These are phyloP conservation scores for Penicillium sp. DNA, from an alignment of 2,329 filamentous ascomycete genomes.

Conservation along the genomic window DNA sequence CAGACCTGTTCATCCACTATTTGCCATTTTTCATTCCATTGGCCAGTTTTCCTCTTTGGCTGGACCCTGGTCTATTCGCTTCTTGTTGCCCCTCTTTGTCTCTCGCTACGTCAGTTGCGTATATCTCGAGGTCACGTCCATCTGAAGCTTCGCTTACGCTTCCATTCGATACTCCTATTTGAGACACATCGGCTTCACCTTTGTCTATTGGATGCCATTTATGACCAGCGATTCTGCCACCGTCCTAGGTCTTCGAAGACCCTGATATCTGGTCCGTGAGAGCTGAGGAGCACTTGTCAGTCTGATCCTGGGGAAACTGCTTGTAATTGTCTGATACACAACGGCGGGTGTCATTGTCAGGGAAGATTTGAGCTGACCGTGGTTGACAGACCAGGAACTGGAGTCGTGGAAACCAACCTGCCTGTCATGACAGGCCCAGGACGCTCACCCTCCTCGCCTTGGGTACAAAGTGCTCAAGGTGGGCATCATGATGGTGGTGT, in stretches of 20 bases:
- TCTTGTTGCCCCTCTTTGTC: slow-evolving; percentile 19
- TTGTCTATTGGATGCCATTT: neutral
- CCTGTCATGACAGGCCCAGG: slow-evolving; percentile 35
- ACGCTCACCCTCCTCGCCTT: slow-evolving; percentile 34
- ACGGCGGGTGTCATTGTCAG: neutral
- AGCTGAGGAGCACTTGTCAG: neutral
- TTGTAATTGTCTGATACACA: neutral
- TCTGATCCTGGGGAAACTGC: neutral
- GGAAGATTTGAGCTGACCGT: slow-evolving; percentile 1
- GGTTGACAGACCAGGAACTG: neutral
- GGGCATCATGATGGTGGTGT: slow-evolving; percentile 17
- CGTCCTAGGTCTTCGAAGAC: neutral
- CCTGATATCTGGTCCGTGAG: neutral
- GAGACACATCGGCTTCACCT: neutral
- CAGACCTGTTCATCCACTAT: slow-evolving; percentile 10
- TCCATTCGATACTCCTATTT: neutral
- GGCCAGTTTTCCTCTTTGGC: slow-evolving; percentile 13
- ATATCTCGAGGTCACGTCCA: neutral
- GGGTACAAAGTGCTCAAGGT: slow-evolving; percentile 28
- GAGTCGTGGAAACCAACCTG: slow-evolving; percentile 20
- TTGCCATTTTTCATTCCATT: neutral
- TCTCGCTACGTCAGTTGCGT: slow-evolving; percentile 4
- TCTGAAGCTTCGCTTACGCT: neutral
- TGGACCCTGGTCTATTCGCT: slow-evolving; percentile 15
- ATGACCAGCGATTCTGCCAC: neutral